A percentile compares a stretch with the other conserved stretches of the same genome.
Evolutionary conservation across 2,329 filamentous ascomycete genomes (phyloP).

Genomic region (Penicillium sp.): DNA sequence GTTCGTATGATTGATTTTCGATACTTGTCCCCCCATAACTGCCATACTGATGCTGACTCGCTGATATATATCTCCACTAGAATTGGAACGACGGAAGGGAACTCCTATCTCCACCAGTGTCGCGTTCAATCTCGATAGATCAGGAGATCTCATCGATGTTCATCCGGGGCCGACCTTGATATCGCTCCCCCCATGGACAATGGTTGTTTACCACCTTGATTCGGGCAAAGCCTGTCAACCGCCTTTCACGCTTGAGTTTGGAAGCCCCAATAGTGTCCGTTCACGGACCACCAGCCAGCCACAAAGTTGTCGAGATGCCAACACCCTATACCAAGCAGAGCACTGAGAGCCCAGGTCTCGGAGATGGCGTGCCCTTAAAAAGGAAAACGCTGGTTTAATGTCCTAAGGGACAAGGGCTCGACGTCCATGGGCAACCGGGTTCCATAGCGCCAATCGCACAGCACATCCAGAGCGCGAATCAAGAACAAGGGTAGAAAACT

Average conservation of each 20-base stretch:
- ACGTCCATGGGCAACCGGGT: not conserved
- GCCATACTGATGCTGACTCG: slow-evolving; percentile 27
- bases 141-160: slow-evolving; percentile 17
- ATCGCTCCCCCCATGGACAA: slow-evolving; percentile 22
- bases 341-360: not conserved
- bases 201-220: slow-evolving; percentile 18
- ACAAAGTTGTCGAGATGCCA: slow-evolving; percentile 9
- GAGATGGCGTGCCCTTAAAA: not conserved
- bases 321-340: slow-evolving; percentile 19
- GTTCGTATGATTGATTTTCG: slow-evolving; percentile 34
- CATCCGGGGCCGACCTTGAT: slow-evolving; percentile 17
- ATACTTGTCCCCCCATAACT: slow-evolving; percentile 32
- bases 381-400: not conserved
- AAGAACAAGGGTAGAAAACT: slow-evolving; percentile 21
- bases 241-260: slow-evolving; percentile 13
- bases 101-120: slow-evolving; percentile 13
- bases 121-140: slow-evolving; percentile 18
- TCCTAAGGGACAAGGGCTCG: not conserved
- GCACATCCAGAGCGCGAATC: slow-evolving; percentile 12
- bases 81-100: slow-evolving; percentile 16
- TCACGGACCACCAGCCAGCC: slow-evolving; percentile 21
- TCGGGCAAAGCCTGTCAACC: slow-evolving; percentile 17
- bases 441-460: not conserved
- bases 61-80: slow-evolving; percentile 24
- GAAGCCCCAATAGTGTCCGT: slow-evolving; percentile 14